Evolutionary conservation across 2,329 filamentous ascomycete species (phyloP), one percentile per base, ranked within the genome.

Genomic region (Sporothrix humicola): DNA sequence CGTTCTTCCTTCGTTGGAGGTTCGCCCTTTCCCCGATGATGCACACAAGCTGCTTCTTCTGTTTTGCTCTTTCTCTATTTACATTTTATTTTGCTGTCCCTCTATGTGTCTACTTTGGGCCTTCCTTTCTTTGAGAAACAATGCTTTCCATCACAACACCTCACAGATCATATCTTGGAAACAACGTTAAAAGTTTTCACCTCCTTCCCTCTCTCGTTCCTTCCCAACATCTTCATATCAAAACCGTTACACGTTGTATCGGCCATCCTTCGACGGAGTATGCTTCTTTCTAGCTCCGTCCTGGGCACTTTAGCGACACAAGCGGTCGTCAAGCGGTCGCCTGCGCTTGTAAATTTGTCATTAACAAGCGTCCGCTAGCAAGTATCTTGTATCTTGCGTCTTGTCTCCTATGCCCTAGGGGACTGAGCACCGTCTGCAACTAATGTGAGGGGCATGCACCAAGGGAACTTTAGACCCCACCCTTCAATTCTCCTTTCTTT

Each of bases 401-500:
- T 65, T 48, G 61, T 48, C 17, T 31, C 63, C n/a, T 66, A 13
- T 50, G 63, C 63, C 44, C 63, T 66, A 31, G 44, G 61, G 42
- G 63, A 44, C 63, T 66, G 44, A 66, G 63, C 44, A 66, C 63
- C 63, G 12, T 17, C 44, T n/a, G 17, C 63, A 17, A 23, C 44
- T 46, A 23, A 46, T 44, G 10, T 23, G 59, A 44, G 59, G 37
- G 37, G n/a, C 59, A 23, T 63, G 26, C 26, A 42, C 26, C 13
- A 26, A 59, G 26, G 31, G 13, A 59, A 8, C 26, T 17, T 37
- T 15, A 26, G 56, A 26, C 56, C 56, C 56, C 56, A 59, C 56
- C 56, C 56, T 23, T n/a, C n/a, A 20, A 58, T 31, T 15, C 15
- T 13, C 31, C 26, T 26, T 17, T 63, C 20, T 63, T 44, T 10